Conservation (phyloP, 352 stramenopile species). For the Globisporangium abappressorium region DNA sequence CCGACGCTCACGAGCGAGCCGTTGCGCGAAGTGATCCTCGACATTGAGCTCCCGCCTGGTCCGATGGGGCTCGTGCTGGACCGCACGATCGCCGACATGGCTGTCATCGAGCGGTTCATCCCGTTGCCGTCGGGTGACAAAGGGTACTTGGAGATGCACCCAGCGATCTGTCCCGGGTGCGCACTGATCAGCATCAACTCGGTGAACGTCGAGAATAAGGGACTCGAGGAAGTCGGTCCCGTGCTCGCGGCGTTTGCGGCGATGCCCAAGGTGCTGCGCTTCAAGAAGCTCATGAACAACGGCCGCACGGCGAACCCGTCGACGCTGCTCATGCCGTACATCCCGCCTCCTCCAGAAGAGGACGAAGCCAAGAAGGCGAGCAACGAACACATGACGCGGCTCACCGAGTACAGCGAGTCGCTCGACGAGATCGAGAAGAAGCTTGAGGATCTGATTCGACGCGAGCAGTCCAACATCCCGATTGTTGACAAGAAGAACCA, state of each 20-base stretch:
- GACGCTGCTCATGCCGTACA: constrained; percentile 65
- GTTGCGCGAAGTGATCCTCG: constrained; percentile 73
- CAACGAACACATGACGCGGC: constrained; percentile 38
- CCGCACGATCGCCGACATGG: constrained; percentile 74
- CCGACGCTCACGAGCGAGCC: constrained; percentile 37
- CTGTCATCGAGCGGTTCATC: constrained; percentile 74
- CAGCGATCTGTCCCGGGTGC: constrained; percentile 74
- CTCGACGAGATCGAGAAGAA: constrained; percentile 49
- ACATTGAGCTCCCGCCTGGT: constrained; percentile 75
- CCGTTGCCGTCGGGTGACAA: constrained; percentile 62
- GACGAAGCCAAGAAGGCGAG: constrained; percentile 25
- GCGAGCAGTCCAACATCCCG: constrained; percentile 38
- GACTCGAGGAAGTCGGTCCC: constrained; percentile 62
- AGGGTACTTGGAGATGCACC: constrained; percentile 78
- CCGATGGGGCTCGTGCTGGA: constrained; percentile 84
- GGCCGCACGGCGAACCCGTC: constrained; percentile 71
- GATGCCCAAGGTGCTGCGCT: constrained; percentile 66
- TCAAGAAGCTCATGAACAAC: constrained; percentile 83
- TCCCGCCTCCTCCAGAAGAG: constrained; percentile 50
- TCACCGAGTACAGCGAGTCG: constrained; percentile 43
- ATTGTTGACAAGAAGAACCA: constrained; percentile 55
- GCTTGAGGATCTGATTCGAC: constrained; percentile 47
- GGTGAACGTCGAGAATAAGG: constrained; percentile 70
- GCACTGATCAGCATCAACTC: constrained; percentile 78
- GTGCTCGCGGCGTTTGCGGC: constrained; percentile 59